Conservation (phyloP, 139 green algal species). For the Chlorella sp. region DNA sequence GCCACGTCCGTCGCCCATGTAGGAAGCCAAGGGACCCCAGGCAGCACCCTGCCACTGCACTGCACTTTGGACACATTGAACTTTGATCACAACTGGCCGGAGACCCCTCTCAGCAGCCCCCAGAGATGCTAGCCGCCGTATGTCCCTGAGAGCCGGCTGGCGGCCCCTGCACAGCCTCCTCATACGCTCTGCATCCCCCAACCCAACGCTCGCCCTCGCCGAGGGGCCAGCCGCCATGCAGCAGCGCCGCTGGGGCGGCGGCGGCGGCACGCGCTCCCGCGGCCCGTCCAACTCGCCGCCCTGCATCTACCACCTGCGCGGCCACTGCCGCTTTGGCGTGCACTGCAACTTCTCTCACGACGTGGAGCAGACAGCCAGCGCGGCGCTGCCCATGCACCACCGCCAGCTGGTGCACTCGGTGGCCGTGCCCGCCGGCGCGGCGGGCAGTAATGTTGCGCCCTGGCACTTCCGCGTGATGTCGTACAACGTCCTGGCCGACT, state of each 20-base stretch:
- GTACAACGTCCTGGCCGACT: slow-evolving; percentile 86
- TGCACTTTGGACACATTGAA: too few relatives aligned
- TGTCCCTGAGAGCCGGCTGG: too few relatives aligned
- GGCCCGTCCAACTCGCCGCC: background rate
- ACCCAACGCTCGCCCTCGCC: too few relatives aligned
- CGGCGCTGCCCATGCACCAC: slow-evolving; percentile 6
- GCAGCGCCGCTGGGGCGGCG: background rate
- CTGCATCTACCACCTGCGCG: slow-evolving; percentile 38
- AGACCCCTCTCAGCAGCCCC: too few relatives aligned
- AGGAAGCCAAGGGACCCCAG: too few relatives aligned
- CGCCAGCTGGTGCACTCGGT: background rate
- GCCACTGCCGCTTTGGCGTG: slow-evolving; percentile 36
- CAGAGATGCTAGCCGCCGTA: too few relatives aligned
- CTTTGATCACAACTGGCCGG: too few relatives aligned
- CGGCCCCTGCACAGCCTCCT: too few relatives aligned
- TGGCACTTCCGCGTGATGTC: slow-evolving; percentile 73
- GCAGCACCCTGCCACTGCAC: too few relatives aligned
- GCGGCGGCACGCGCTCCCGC: background rate
- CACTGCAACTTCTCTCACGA: slow-evolving; percentile 34
- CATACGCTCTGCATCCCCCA: too few relatives aligned
- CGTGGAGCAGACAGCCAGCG: background rate
- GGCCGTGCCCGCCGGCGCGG: background rate
- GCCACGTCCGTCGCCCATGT: too few relatives aligned
- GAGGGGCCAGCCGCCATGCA: too few relatives aligned
- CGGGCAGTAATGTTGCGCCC: background rate